A percentile compares a stretch with the other conserved stretches of the same genome.
Conservation (phyloP, 2,329 filamentous ascomycete genomes). For the Aspergillus clavatus region DNA sequence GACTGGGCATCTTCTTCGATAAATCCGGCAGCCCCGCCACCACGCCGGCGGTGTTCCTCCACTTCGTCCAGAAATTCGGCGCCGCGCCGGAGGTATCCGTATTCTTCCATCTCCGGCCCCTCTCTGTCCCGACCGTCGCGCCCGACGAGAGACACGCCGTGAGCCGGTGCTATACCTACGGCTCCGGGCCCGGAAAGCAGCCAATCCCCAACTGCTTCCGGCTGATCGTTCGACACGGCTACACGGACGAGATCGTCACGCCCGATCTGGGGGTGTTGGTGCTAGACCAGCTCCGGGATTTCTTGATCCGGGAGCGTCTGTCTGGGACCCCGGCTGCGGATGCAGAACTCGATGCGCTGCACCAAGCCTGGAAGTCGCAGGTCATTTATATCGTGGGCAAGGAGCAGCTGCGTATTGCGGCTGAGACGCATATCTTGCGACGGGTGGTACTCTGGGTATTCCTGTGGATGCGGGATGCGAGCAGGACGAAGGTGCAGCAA, state of each 20-base stretch:
- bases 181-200: slow-evolving; percentile 26
- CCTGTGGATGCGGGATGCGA: slow-evolving; percentile 37
- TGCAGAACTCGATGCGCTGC: slow-evolving; percentile 30
- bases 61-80: slow-evolving; percentile 68
- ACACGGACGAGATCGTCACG: slow-evolving; percentile 65
- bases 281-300: slow-evolving; percentile 54
- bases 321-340: not conserved
- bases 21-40: slow-evolving; percentile 59
- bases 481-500: slow-evolving; percentile 35
- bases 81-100: slow-evolving; percentile 64
- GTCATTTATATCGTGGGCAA: slow-evolving; percentile 48
- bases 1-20: slow-evolving; percentile 71
- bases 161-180: slow-evolving; percentile 6
- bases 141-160: slow-evolving; percentile 46
- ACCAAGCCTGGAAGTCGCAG: slow-evolving; percentile 43
- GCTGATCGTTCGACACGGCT: slow-evolving; percentile 66
- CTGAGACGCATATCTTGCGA: slow-evolving; percentile 24
- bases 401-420: slow-evolving; percentile 36
- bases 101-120: slow-evolving; percentile 67
- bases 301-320: slow-evolving; percentile 35
- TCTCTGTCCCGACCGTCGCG: slow-evolving; percentile 55
- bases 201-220: slow-evolving; percentile 61
- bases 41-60: slow-evolving; percentile 63
- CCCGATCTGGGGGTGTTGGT: slow-evolving; percentile 59
- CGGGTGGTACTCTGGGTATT: slow-evolving; percentile 29